A percentile compares a stretch with the other conserved stretches of the same genome.
Evolutionary conservation across 192 early-diverging fungal genomes (phyloP).

Genomic region (Piromyces finnis): DNA sequence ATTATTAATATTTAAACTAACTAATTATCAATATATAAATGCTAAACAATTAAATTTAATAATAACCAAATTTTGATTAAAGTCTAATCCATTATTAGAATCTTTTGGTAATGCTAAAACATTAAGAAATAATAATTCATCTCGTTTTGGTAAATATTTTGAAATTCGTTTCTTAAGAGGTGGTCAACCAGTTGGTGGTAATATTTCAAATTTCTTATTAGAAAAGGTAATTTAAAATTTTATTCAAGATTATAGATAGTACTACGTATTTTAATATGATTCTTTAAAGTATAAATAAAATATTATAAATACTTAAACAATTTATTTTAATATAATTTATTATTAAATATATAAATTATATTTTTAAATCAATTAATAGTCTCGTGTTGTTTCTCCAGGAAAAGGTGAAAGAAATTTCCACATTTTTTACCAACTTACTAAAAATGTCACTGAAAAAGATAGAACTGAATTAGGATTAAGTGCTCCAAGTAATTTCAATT

Average conservation of each 20-base stretch:
- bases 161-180: constrained; percentile 91
- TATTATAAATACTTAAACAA: too few relatives aligned
- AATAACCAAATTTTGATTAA: too few relatives aligned
- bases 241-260: too few relatives aligned
- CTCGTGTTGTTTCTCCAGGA: constrained; percentile 85
- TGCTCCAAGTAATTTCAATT: constrained; percentile 1
- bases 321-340: too few relatives aligned
- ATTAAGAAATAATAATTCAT: constrained; percentile 93
- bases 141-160: constrained; percentile 96
- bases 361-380: too few relatives aligned
- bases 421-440: constrained; percentile 83
- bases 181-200: constrained; percentile 87
- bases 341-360: too few relatives aligned
- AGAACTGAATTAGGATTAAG: constrained; percentile 25
- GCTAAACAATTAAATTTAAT: too few relatives aligned
- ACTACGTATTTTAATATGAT: too few relatives aligned
- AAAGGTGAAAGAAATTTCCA: constrained; percentile 94
- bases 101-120: constrained; percentile 99
- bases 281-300: too few relatives aligned
- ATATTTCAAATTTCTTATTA: constrained; percentile 93
- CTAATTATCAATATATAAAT: too few relatives aligned
- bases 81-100: constrained; percentile 92
- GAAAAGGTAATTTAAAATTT: constrained; percentile 56
- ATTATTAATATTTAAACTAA: too few relatives aligned
- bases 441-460: constrained; percentile 44